Base-by-base conservation (phyloP, 805 yeast species). In the Metschnikowia baotianmanensis region DNA sequence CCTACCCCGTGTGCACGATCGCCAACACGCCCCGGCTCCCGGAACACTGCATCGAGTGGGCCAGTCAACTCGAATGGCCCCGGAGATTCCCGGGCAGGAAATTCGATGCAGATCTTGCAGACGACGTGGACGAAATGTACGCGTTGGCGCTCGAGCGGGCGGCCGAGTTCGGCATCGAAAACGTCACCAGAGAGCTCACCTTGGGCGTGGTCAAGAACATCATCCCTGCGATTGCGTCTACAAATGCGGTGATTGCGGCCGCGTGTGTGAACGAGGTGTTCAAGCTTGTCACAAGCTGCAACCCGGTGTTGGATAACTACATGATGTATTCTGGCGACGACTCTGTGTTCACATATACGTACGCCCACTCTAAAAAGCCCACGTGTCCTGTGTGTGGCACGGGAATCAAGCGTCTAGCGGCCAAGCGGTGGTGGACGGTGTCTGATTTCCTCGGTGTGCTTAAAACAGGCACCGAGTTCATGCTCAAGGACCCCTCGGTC, bases 41-140 rank as follows among this genome's bases (percentile, higher is more conserved):
- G 0, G 96, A 90, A 53, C 98, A 91, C 61, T 89, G 97, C 54
- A 82, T 91, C 8, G 96, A 90, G 59, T 91, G 93, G 84, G 89
- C 91, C 1, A 78, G 80, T 44, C 82, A 80, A 23, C 67, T 86
- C 3, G 82, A 78, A 50, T 87, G 96, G 95, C 82, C 82, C 1
- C 62, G 69, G 34, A 47, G 50, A 3, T 73, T 74, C 42, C 71
- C 74, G 6, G 70, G 62, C 26, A 61, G 55, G 22, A 67, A 65
- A 39, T 76, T 85, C 40, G 89, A 89, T 56, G 74, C 82, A 38
- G 97, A 90, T 59, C 58, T 70, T 32, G 77, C 80, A 0, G 78
- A 73, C 2, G 84, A 86, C 48, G 76, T 87, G 10, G 74, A 76
- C 11, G 76, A 81, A 79, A 69, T 91, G 55, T 78, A 70, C 51